Evolutionary conservation across 2,329 filamentous ascomycete genomes (phyloP), one percentile per base, ranked within the genome.

Genomic region (Colletotrichum liaoningense): DNA sequence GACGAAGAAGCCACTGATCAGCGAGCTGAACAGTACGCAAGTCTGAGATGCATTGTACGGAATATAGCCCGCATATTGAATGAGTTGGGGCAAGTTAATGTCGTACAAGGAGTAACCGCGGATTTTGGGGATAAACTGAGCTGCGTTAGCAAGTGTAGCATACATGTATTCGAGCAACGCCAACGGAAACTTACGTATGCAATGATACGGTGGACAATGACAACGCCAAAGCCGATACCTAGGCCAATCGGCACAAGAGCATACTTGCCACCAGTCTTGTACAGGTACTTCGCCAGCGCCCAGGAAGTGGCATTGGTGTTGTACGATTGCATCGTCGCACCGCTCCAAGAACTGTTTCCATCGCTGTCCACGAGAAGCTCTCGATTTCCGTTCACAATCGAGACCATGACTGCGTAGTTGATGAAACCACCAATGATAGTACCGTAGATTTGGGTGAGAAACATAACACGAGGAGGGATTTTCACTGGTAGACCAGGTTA

Each of bases 391-490:
- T 76, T 82, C 1, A 90, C 86, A 52, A 90, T 89, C 14, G 84
- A 85, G 22, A 84, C 86, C 88, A 90, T 90, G 63, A 90, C 83
- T 12, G 83, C 86, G 69, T 89, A 90, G 80, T 88, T 89, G 77
- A 90, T 77, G 63, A 86, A 86, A 0, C 84, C 88, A 8, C 88
- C 88, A 0, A 90, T 80, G 1, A 90, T 76, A 0, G 88, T 90
- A 19, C 87, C 88, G 74, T 88, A 90, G 5, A 90, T 82, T 42
- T 90, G 88, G 0, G 87, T 90, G 5, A 85, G 75, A 75, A 90
- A 90, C 88, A 90, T 90, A 63, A 84, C 78, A 0, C 87, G 84
- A 2, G 87, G 88, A 1, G 88, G 87, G 6, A 90, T 87, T 75
- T 91, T 91, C 76, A 88, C 84, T 86, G 30, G n/a, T 75, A 35